Conservation (phyloP, 2,329 filamentous ascomycete species). For the Dothiorella sarmentorum region DNA sequence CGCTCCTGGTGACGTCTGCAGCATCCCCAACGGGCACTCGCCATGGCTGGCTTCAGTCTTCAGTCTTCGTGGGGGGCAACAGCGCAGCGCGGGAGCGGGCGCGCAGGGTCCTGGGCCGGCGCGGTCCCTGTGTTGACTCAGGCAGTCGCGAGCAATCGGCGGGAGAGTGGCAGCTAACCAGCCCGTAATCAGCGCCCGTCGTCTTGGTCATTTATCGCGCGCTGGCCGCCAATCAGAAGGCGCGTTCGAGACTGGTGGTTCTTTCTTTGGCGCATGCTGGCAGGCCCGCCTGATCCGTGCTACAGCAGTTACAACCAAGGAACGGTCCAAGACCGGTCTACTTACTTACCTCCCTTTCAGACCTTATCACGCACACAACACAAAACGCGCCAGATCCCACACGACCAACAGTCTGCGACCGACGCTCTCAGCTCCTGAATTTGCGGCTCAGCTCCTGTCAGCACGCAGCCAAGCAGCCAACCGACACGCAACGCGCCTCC, state of each 20-base stretch:
- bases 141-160: not conserved
- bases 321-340: not conserved
- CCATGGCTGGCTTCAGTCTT: not conserved
- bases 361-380: not conserved
- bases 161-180: slow-evolving; percentile 10
- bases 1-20: slow-evolving; percentile 2
- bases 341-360: not conserved
- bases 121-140: slow-evolving; percentile 8
- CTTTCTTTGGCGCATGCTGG: slow-evolving; percentile 12
- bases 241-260: slow-evolving; percentile 1
- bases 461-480: slow-evolving; percentile 6
- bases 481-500: slow-evolving; percentile 13
- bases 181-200: slow-evolving; percentile 9
- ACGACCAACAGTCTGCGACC: slow-evolving; percentile 11
- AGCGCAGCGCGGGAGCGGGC: not conserved
- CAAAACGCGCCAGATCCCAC: not conserved
- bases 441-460: slow-evolving; percentile 11
- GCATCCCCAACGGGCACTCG: too few relatives aligned
- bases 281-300: slow-evolving; percentile 16
- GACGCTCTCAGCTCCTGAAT: not conserved
- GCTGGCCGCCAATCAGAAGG: slow-evolving; percentile 1
- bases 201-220: slow-evolving; percentile 11
- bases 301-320: slow-evolving; percentile 15
- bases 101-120: slow-evolving; percentile 11
- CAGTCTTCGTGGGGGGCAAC: not conserved